phyloP scores from a whole-genome alignment of 2,329 filamentous ascomycete species.

The Aspergillus ruber region DNA sequence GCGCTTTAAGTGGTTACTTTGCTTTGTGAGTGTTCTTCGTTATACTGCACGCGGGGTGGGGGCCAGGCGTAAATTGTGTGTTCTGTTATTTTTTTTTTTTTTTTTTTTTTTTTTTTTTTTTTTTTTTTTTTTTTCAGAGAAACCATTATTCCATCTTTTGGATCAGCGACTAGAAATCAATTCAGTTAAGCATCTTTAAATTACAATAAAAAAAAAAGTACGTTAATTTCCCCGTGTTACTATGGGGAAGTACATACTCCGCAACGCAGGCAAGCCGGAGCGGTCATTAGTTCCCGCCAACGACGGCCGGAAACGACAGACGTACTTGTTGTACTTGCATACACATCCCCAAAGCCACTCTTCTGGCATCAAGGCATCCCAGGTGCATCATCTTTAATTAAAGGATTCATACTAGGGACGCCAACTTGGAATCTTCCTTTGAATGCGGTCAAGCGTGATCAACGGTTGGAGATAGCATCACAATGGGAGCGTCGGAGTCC shows the following conservation, averaged over 20 bases:
- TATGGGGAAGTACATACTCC: too few species aligned
- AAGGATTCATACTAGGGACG: not conserved
- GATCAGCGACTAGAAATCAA: not conserved
- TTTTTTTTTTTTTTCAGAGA: not conserved
- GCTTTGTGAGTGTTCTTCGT: slow-evolving; percentile 6
- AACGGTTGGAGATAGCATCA: slow-evolving; percentile 21
- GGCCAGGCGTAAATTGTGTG: slow-evolving; percentile 13
- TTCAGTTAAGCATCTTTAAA: not conserved
- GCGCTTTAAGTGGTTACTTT: slow-evolving; percentile 19
- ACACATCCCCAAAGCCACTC: too few species aligned
- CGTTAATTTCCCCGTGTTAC: too few species aligned
- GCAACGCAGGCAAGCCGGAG: too few species aligned
- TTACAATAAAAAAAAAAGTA: too few species aligned
- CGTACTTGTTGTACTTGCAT: too few species aligned
- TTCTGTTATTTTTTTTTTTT: slow-evolving; percentile 1
- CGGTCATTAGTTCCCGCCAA: too few species aligned
- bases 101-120: not conserved
- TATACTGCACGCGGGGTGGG: slow-evolving; percentile 5
- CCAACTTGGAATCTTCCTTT: not conserved
- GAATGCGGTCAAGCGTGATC: slow-evolving; percentile 8
- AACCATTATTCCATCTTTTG: not conserved
- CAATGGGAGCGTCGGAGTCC: slow-evolving; percentile 96
- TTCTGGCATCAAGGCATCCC: not conserved
- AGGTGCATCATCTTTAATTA: not conserved
- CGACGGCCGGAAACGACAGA: too few species aligned